Evolutionary conservation across 257 asterid species (phyloP).

Genomic region (Ajuga chamaepitys): DNA sequence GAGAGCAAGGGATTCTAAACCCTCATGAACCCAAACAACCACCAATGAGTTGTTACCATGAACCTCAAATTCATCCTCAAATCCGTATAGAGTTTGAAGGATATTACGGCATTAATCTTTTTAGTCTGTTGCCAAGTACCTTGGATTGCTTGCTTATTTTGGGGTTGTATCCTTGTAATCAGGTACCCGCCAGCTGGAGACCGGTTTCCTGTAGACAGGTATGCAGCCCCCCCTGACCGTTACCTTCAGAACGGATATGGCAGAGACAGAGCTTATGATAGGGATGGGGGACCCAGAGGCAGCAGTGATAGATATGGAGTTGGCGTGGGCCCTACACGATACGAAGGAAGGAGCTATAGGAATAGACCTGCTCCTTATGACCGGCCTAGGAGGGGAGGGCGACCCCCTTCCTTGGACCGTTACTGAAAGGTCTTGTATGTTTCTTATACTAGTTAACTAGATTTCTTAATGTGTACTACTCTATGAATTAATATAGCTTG

Average conservation of each 20-base stretch:
- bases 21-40: too few relatives aligned
- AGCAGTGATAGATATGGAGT: conserved; percentile 48
- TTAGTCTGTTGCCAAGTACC: not conserved
- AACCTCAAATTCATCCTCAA: too few relatives aligned
- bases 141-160: too few relatives aligned
- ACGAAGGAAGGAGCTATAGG: conserved; percentile 53
- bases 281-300: conserved; percentile 54
- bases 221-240: conserved; percentile 56
- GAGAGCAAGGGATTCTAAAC: too few relatives aligned
- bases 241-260: conserved; percentile 57
- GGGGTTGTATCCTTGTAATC: not conserved
- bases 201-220: conserved; percentile 51
- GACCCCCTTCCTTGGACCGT: conserved; percentile 59
- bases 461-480: not conserved
- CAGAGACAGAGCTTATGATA: conserved; percentile 48
- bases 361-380: conserved; percentile 73
- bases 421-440: conserved; percentile 26
- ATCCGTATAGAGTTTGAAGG: too few relatives aligned
- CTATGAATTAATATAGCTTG: conserved; percentile 8
- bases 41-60: too few relatives aligned
- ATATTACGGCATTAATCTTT: too few relatives aligned
- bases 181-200: conserved; percentile 68
- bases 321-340: conserved; percentile 47
- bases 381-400: conserved; percentile 67
- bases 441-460: not conserved